Base-by-base conservation (phyloP, 2,329 filamentous ascomycete genomes). In the Aspergillus ochraceoroseus region DNA sequence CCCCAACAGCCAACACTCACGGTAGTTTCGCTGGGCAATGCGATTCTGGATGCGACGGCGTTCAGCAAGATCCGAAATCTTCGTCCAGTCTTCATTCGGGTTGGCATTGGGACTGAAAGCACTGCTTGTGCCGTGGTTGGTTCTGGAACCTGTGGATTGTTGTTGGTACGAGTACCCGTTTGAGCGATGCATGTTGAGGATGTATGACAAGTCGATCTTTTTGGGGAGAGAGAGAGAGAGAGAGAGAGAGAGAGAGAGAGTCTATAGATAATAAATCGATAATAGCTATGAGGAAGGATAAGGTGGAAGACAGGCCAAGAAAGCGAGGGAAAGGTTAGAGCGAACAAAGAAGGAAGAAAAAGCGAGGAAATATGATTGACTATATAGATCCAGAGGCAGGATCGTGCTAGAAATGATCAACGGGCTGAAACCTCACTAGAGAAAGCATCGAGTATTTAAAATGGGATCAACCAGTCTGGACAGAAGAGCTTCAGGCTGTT, bases 11-110 rank as follows among this genome's bases (percentile, higher is more conserved):
- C 5, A 25, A n/a, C 5, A 76, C 82, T 64, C 74, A 94, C 88
- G 88, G 72, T 95, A 95, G 73, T 95, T 95, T 59, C 89, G 83
- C 71, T 96, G 90, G 54, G 90, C 90, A 75, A 96, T 95, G 55
- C 90, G 82, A 72, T 96, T 96, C 70, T 96, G 89, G 71, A 95
- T 95, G 62, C 89, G 80, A 58, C 89, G 77, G 61, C 92, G 82
- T 71, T 96, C 90, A 36, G 89, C 90, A 45, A 96, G 82, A 67
- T 96, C 90, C 43, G 90, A 94, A 64, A 96, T 95, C 79, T 95
- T 94, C 62, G 90, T 95, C 90, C 90, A 96, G 72, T 96, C 90
- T 71, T 96, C 90, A 61, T 95, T 89, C 40, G 90, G 86, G 65
- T 94, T 94, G 56, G 89, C 90, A 50, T 87, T 94, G 57, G 84